phyloP scores from a whole-genome alignment of 78 protist species.

The Bodo saltans region DNA sequence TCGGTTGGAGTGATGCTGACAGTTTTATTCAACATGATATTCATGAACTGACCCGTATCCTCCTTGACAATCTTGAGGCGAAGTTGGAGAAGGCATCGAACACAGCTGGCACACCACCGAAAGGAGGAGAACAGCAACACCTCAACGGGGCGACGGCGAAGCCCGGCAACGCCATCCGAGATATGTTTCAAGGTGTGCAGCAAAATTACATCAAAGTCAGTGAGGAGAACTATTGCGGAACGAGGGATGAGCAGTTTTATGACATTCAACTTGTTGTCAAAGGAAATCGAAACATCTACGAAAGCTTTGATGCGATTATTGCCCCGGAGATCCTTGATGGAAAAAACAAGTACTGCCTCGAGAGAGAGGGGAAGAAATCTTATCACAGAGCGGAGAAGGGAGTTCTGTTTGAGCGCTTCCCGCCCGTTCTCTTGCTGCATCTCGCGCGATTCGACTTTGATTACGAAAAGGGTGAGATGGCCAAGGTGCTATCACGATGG shows the following conservation, averaged over 20 bases:
- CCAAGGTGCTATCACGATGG: constrained; percentile 73
- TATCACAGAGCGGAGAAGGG: constrained; percentile 78
- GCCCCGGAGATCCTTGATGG: constrained; percentile 83
- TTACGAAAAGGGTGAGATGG: constrained; percentile 50
- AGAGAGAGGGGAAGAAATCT: constrained; percentile 22
- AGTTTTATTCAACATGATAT: constrained; percentile 95
- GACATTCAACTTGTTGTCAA: constrained; percentile 81
- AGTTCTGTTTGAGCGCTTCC: constrained; percentile 9
- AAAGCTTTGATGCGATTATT: constrained; percentile 70
- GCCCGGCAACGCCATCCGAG: background rate
- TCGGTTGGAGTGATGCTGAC: constrained; percentile 91
- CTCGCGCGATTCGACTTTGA: constrained; percentile 95
- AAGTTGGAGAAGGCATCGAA: constrained; percentile 19
- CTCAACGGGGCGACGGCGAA: too few species aligned
- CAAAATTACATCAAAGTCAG: background rate
- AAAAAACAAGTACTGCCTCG: constrained; percentile 79
- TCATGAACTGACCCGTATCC: constrained; percentile 87
- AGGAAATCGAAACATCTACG: constrained; percentile 56
- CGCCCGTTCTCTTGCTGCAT: constrained; percentile 82
- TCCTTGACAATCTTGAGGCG: constrained; percentile 85
- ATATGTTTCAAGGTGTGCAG: background rate
- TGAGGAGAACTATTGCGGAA: constrained; percentile 45
- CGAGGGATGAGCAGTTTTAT: constrained; percentile 69
- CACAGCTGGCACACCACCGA: too few species aligned
- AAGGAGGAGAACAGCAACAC: background rate